phyloP scores from a whole-genome alignment of 73 alveolate genomes.

The Blepharisma stoltei region DNA sequence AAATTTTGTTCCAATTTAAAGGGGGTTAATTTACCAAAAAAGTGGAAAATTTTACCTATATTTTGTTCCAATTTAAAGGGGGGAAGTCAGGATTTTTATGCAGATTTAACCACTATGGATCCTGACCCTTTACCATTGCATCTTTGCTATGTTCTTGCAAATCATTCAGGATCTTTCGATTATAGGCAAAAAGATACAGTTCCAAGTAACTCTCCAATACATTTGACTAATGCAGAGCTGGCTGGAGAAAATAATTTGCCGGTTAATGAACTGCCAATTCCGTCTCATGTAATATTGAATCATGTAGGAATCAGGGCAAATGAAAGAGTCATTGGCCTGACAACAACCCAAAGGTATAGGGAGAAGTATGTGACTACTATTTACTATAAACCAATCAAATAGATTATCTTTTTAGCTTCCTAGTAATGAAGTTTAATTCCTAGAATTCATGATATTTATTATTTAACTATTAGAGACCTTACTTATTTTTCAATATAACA shows the following conservation, averaged over 20 bases:
- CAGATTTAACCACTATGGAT: conserved; percentile 25
- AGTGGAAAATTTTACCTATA: no score
- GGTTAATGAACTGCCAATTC: conserved; percentile 19
- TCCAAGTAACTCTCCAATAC: conserved; percentile 13
- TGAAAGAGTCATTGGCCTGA: conserved; percentile 15
- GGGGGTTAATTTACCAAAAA: no score
- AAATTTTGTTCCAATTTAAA: no score
- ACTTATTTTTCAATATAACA: no score
- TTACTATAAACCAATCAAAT: conserved; percentile 3
- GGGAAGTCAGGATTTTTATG: conserved; percentile 20
- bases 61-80: no score
- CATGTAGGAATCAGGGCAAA: conserved; percentile 30
- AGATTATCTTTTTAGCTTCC: no score
- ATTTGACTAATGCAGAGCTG: conserved; percentile 15
- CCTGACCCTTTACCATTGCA: conserved; percentile 32
- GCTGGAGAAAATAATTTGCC: conserved; percentile 37
- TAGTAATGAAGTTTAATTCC: no score
- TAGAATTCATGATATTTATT: no score
- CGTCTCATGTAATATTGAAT: conserved; percentile 30
- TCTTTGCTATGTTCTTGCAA: conserved; percentile 10
- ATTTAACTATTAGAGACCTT: no score
- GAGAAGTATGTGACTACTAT: conserved; percentile 57
- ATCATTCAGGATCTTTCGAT: conserved; percentile 21
- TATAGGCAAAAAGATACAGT: conserved; percentile 23
- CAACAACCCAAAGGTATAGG: conserved; percentile 56